phyloP scores from a whole-genome alignment of 371 early-diverging fungal genomes.

The Rhizopus delemar region DNA sequence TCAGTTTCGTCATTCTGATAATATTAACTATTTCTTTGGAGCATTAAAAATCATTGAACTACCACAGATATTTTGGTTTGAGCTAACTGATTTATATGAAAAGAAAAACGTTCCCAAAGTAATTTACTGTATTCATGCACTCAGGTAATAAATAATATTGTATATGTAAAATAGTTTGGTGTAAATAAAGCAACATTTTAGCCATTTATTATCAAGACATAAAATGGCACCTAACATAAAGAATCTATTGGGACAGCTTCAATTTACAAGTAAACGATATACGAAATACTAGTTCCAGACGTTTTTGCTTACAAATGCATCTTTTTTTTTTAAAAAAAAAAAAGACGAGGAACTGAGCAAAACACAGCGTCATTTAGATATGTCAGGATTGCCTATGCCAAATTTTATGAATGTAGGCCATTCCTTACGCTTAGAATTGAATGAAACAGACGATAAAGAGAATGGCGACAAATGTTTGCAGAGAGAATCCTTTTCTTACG shows the following conservation, averaged over 20 bases:
- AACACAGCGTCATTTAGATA: constrained; percentile 84
- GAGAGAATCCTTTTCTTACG: neutral
- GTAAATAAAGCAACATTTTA: constrained; percentile 17
- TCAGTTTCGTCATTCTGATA: constrained; percentile 98
- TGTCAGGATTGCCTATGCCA: constrained; percentile 78
- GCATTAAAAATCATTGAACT: constrained; percentile 82
- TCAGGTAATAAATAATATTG: constrained; percentile 64
- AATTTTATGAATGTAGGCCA: constrained; percentile 77
- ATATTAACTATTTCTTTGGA: constrained; percentile 94
- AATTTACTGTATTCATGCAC: constrained; percentile 99
- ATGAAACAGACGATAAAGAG: constrained; percentile 23
- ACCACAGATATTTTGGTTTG: constrained; percentile 96
- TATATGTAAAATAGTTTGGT: neutral
- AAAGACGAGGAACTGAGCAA: constrained; percentile 79
- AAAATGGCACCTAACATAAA: constrained; percentile 90
- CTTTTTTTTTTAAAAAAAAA: neutral
- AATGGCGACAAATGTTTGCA: constrained; percentile 14
- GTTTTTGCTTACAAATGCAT: neutral
- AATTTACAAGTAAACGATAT: constrained; percentile 77
- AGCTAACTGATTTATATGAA: constrained; percentile 98
- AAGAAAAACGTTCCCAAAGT: constrained; percentile 99
- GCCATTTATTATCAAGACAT: constrained; percentile 85
- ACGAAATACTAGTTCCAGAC: neutral
- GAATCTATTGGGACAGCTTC: constrained; percentile 87
- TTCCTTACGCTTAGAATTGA: constrained; percentile 69